Evolutionary conservation across 2,329 filamentous ascomycete genomes (phyloP).

Genomic region (Grosmannia penicillata): DNA sequence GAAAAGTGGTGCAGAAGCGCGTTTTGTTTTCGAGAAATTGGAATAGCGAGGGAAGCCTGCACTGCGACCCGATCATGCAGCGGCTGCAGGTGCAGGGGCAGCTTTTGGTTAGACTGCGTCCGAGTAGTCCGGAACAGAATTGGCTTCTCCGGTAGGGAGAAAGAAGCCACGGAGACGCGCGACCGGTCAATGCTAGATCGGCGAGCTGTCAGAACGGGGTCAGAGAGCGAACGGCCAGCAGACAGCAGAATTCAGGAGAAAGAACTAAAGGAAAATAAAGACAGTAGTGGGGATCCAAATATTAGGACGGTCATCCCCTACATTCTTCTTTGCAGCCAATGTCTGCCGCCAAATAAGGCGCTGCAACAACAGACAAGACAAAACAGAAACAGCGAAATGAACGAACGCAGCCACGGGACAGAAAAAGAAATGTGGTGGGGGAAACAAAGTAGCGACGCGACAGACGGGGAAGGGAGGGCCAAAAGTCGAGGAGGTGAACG

Average conservation of each 20-base stretch:
- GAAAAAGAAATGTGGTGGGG: too few relatives aligned
- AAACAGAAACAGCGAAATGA: neutral
- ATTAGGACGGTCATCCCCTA: neutral
- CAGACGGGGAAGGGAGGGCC: neutral
- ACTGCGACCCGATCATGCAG: too few relatives aligned
- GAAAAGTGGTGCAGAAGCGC: too few relatives aligned
- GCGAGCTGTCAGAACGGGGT: neutral
- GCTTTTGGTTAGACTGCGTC: neutral
- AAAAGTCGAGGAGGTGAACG: neutral
- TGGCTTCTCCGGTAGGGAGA: neutral
- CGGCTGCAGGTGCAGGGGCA: too few relatives aligned
- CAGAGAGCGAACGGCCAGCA: neutral
- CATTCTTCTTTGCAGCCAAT: neutral
- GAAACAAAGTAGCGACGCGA: too few relatives aligned
- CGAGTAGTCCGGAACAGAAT: neutral
- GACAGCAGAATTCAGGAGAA: neutral
- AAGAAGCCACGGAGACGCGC: neutral
- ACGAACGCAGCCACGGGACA: too few relatives aligned
- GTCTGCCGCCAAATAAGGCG: too few relatives aligned
- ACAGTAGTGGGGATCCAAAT: neutral
- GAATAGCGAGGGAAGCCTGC: too few relatives aligned
- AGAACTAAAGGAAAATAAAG: neutral
- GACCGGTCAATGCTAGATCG: neutral
- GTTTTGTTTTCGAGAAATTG: too few relatives aligned
- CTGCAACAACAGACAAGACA: neutral